Evolutionary conservation across 257 asterid species (phyloP).

Genomic region (Misopates orontium): DNA sequence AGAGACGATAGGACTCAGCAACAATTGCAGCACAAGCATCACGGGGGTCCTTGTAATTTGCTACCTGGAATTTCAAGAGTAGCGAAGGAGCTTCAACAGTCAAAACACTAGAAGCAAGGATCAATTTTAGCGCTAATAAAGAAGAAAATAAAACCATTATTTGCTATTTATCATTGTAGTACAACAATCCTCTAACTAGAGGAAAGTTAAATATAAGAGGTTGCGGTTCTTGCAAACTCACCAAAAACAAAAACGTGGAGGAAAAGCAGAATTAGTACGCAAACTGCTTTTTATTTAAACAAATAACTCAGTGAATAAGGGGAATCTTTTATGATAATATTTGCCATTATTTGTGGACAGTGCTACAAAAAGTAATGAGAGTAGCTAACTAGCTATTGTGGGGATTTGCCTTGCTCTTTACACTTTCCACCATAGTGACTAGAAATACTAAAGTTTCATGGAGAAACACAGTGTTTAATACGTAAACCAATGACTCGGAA

Average conservation of each 20-base stretch:
- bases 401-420: not conserved
- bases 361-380: too few species aligned
- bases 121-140: not conserved
- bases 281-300: constrained; percentile 11
- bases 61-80: constrained; percentile 52
- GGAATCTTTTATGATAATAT: not conserved
- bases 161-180: not conserved
- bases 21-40: constrained; percentile 99
- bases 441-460: too few species aligned
- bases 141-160: not conserved
- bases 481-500: too few species aligned
- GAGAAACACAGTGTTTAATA: too few species aligned
- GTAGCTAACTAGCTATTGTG: too few species aligned
- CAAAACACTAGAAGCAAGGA: constrained; percentile 9
- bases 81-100: constrained; percentile 20
- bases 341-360: not conserved
- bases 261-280: not conserved
- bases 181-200: constrained; percentile 12
- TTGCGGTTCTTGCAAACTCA: constrained; percentile 3
- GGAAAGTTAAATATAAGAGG: not conserved
- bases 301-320: not conserved
- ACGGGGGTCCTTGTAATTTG: constrained; percentile 82
- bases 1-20: constrained; percentile 93
- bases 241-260: not conserved
- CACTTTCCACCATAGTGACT: too few species aligned